A percentile compares a stretch with the other conserved stretches of the same genome.
Evolutionary conservation across 2,329 filamentous ascomycete genomes (phyloP).

Genomic region (Camillea tinctor): DNA sequence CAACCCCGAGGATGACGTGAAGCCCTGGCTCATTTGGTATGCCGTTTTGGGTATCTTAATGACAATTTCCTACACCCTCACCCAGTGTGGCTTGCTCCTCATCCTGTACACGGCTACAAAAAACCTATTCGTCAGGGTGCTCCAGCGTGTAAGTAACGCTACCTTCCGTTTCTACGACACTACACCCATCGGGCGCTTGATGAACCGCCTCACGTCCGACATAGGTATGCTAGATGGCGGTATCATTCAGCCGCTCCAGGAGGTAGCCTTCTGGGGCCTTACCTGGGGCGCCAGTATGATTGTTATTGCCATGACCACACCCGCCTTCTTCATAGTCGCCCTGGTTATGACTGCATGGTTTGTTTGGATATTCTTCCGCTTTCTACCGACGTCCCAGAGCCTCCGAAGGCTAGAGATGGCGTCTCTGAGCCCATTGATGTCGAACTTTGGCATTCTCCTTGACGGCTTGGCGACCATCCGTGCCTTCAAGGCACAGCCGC

Average conservation of each 20-base stretch:
- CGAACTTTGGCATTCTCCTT: constrained; percentile 85
- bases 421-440: constrained; percentile 82
- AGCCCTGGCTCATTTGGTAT: constrained; percentile 73
- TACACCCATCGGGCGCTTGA: constrained; percentile 82
- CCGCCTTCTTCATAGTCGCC: constrained; percentile 72
- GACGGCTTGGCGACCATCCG: constrained; percentile 85
- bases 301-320: constrained; percentile 78
- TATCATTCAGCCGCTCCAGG: constrained; percentile 72
- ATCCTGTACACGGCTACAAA: constrained; percentile 79
- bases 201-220: constrained; percentile 89
- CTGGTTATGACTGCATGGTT: constrained; percentile 66
- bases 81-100: constrained; percentile 67
- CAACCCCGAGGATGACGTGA: constrained; percentile 63
- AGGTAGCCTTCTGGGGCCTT: constrained; percentile 68
- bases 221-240: constrained; percentile 87
- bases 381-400: constrained; percentile 80
- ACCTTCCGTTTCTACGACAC: constrained; percentile 91
- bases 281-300: constrained; percentile 70
- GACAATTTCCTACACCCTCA: constrained; percentile 58
- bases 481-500: constrained; percentile 73
- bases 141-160: constrained; percentile 71
- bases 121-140: constrained; percentile 69
- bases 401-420: constrained; percentile 85
- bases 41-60: constrained; percentile 62
- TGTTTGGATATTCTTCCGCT: constrained; percentile 70